Conservation (phyloP, 495 filamentous ascomycete species). For the Penicillium robsamsonii region DNA sequence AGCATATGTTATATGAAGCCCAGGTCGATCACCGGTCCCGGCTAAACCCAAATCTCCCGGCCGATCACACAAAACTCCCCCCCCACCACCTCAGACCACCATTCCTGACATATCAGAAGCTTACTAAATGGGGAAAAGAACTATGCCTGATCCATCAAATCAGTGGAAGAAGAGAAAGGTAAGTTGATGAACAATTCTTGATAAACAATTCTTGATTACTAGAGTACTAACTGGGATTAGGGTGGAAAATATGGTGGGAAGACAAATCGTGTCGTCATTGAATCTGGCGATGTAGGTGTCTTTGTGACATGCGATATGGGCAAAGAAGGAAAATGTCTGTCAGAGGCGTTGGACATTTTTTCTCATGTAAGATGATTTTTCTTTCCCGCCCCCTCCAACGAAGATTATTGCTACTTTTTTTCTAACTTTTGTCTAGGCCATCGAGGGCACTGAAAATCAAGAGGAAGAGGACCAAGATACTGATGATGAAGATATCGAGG, state of each 20-base stretch:
- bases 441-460: slow-evolving; percentile 31
- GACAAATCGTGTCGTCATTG: slow-evolving; percentile 42
- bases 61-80: slow-evolving; percentile 22
- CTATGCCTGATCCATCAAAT: slow-evolving; percentile 29
- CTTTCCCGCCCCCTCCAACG: not conserved
- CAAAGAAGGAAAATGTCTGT: slow-evolving; percentile 72
- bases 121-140: slow-evolving; percentile 30
- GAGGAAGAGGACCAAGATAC: slow-evolving; percentile 38
- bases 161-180: slow-evolving; percentile 42
- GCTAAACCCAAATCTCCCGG: slow-evolving; percentile 16
- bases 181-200: not conserved
- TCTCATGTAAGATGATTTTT: slow-evolving; percentile 56
- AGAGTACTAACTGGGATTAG: slow-evolving; percentile 7
- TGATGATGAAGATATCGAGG: slow-evolving; percentile 71
- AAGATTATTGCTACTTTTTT: not conserved
- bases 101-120: slow-evolving; percentile 7
- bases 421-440: slow-evolving; percentile 16
- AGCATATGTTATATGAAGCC: not conserved
- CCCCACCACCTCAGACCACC: slow-evolving; percentile 5
- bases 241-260: slow-evolving; percentile 32
- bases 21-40: slow-evolving; percentile 8
- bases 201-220: not conserved
- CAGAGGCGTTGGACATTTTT: slow-evolving; percentile 71
- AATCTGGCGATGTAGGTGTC: slow-evolving; percentile 78
- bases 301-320: slow-evolving; percentile 85